These are phyloP conservation scores for Striga hermonthica DNA, from an alignment of 305 asterid species.

Conservation along the genomic window DNA sequence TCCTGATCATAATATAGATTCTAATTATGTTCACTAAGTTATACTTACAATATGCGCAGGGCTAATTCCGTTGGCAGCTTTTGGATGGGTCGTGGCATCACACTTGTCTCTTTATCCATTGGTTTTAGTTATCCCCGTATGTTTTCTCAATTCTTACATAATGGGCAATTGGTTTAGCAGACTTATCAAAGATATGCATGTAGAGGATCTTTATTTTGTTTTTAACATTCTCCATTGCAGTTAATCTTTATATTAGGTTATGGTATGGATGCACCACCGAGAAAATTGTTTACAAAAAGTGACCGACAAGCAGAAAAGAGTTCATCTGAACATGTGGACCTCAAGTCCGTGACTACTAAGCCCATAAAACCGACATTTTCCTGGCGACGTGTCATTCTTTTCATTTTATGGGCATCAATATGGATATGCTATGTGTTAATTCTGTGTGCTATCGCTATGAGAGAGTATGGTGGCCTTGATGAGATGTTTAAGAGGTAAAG, in stretches of 20 bases:
- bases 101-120: conserved; percentile 89
- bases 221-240: conserved; percentile 40
- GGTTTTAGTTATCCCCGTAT: conserved; percentile 75
- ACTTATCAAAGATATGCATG: conserved; percentile 8
- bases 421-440: conserved; percentile 64
- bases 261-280: conserved; percentile 85
- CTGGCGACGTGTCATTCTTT: conserved; percentile 55
- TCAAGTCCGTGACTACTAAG: conserved; percentile 33
- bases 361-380: conserved; percentile 38
- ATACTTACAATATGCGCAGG: conserved; percentile 48
- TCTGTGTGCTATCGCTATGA: conserved; percentile 66
- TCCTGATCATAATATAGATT: background rate
- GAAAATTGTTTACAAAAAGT: conserved; percentile 51
- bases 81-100: conserved; percentile 91
- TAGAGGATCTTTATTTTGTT: conserved; percentile 15
- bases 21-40: conserved; percentile 28
- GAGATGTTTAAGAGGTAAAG: conserved; percentile 84
- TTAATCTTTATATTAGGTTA: conserved; percentile 66
- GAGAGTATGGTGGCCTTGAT: conserved; percentile 66
- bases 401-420: conserved; percentile 64
- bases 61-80: conserved; percentile 74
- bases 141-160: conserved; percentile 21
- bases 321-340: conserved; percentile 35
- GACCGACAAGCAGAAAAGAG: conserved; percentile 39
- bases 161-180: conserved; percentile 10